These are phyloP conservation scores for Endocladia muricata DNA, from an alignment of 31 red algal species.

Conservation along the genomic window DNA sequence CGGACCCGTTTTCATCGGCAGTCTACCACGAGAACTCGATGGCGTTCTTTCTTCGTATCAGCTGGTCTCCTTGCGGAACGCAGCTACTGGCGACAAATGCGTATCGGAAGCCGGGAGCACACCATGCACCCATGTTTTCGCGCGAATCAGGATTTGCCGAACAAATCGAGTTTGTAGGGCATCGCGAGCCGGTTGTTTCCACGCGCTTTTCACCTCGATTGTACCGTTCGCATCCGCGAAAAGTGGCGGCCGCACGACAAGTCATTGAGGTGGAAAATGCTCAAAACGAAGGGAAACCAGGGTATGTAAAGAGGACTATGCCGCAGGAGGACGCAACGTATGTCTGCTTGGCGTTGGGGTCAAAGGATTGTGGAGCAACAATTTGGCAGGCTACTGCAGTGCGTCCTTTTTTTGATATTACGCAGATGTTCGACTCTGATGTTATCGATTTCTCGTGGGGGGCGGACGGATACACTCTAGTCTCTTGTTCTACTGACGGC, in stretches of 20 bases:
- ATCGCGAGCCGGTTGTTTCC: conserved; percentile 74
- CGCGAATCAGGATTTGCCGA: conserved; percentile 46
- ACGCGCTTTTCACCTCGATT: conserved; percentile 74
- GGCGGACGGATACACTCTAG: conserved; percentile 76
- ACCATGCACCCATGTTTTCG: conserved; percentile 78
- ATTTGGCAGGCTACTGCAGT: conserved; percentile 71
- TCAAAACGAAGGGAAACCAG: conserved; percentile 2
- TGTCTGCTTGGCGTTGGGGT: conserved; percentile 73
- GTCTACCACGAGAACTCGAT: conserved; percentile 74
- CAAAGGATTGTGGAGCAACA: conserved; percentile 82
- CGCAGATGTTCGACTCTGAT: conserved; percentile 76
- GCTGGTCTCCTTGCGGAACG: conserved; percentile 77
- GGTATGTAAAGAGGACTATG: conserved; percentile 1
- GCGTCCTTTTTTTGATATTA: conserved; percentile 74
- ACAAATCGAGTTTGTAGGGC: conserved; percentile 80
- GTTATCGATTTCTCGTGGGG: conserved; percentile 90
- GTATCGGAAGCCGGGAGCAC: conserved; percentile 52
- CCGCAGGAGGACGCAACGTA: conserved; percentile 32
- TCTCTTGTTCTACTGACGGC: conserved; percentile 84
- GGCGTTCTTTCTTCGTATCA: conserved; percentile 80
- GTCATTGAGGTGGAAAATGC: conserved; percentile 7
- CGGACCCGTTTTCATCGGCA: conserved; percentile 65
- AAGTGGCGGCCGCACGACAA: conserved; percentile 19
- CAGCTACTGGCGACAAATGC: conserved; percentile 75
- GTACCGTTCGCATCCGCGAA: conserved; percentile 35